A percentile compares a stretch with the other conserved stretches of the same genome.
phyloP scores from a whole-genome alignment of 1,284 basidiomycete species.

The Schizophyllum commune region DNA sequence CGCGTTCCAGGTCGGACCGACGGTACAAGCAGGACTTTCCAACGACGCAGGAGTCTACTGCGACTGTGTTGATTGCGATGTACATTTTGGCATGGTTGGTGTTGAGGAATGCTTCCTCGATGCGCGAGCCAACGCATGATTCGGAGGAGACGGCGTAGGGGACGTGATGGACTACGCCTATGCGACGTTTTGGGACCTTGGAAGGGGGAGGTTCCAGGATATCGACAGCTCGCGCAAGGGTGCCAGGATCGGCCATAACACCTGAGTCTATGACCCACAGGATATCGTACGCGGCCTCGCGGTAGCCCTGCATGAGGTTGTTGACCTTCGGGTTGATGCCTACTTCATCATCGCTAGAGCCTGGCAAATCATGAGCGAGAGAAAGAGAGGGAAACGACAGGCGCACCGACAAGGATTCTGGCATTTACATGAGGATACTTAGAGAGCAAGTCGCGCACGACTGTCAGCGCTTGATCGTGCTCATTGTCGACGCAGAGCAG shows the following conservation, averaged over 20 bases:
- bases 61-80: slow-evolving; percentile 84
- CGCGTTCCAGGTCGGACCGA: slow-evolving; percentile 75
- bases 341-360: slow-evolving; percentile 59
- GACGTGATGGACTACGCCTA: slow-evolving; percentile 94
- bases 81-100: slow-evolving; percentile 99
- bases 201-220: slow-evolving; percentile 42
- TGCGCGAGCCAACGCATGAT: slow-evolving; percentile 64
- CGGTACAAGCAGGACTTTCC: slow-evolving; percentile 96
- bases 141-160: slow-evolving; percentile 80
- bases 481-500: slow-evolving; percentile 81
- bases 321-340: slow-evolving; percentile 98
- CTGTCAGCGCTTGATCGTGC: slow-evolving; percentile 72
- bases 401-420: slow-evolving; percentile 69
- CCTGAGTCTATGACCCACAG: slow-evolving; percentile 98
- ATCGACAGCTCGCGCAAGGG: slow-evolving; percentile 82
- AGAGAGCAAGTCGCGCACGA: slow-evolving; percentile 68
- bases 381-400: neutral
- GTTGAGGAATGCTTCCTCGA: slow-evolving; percentile 94
- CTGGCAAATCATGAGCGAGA: slow-evolving; percentile 6
- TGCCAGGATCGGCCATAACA: slow-evolving; percentile 72
- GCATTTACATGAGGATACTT: slow-evolving; percentile 72
- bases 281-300: slow-evolving; percentile 78
- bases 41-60: slow-evolving; percentile 92
- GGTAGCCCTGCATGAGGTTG: slow-evolving; percentile 85
- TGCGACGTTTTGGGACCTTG: slow-evolving; percentile 29